phyloP scores from a whole-genome alignment of 2,329 filamentous ascomycete genomes.

The Cladorrhinum sp. region DNA sequence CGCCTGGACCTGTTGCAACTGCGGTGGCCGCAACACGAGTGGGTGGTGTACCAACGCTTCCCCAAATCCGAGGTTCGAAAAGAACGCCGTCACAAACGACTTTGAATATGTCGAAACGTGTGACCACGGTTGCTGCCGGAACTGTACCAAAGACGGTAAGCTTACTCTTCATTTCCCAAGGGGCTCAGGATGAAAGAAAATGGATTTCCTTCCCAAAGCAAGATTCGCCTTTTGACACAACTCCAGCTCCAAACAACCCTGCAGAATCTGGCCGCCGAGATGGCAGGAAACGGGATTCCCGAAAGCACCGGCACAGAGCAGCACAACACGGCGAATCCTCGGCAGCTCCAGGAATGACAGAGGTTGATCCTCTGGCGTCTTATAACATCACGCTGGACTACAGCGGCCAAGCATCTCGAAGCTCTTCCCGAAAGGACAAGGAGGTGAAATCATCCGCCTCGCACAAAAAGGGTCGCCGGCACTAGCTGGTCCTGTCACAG shows the following conservation, averaged over 20 bases:
- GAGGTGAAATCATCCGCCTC: conserved; percentile 3
- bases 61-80: conserved; percentile 31
- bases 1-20: conserved; percentile 55
- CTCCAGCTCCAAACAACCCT: conserved; percentile 4
- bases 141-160: conserved; percentile 46
- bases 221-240: conserved; percentile 17
- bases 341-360: neutral
- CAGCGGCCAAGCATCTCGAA: conserved; percentile 23
- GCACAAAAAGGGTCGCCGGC: conserved; percentile 1
- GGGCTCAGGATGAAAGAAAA: neutral
- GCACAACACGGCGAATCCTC: neutral
- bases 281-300: conserved; percentile 14
- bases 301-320: conserved; percentile 10
- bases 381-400: conserved; percentile 34
- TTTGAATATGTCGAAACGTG: conserved; percentile 43
- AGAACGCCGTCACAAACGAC: conserved; percentile 33
- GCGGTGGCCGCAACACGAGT: conserved; percentile 48
- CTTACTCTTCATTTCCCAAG: conserved; percentile 10
- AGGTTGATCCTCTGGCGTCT: conserved; percentile 5
- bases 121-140: conserved; percentile 52
- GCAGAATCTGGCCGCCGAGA: conserved; percentile 11
- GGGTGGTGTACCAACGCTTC: conserved; percentile 49
- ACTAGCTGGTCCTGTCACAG: neutral
- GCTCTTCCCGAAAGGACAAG: conserved; percentile 13
- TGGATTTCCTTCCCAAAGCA: neutral